Percentiles rank a stretch among this genome's conserved stretches.
Evolutionary conservation across 139 green algal genomes (phyloP).

Genomic region (Chara braunii): DNA sequence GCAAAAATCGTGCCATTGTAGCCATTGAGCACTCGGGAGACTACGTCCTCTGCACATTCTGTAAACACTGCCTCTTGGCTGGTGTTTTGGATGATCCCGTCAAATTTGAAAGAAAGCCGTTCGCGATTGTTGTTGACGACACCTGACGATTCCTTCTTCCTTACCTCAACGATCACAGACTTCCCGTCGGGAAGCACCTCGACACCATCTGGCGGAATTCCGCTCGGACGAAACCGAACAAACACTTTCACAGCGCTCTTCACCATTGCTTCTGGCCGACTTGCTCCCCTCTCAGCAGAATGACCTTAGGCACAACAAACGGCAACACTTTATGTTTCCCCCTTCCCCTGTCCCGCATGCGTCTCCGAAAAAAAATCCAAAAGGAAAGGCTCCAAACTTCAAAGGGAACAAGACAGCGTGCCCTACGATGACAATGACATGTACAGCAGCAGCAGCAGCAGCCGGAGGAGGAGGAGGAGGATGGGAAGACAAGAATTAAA

Average conservation of each 20-base stretch:
- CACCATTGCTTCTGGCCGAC: too few relatives aligned
- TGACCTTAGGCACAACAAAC: too few relatives aligned
- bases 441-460: too few relatives aligned
- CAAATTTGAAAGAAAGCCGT: slow-evolving; percentile 60
- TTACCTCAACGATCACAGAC: neutral
- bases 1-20: slow-evolving; percentile 72
- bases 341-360: too few relatives aligned
- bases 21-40: slow-evolving; percentile 56
- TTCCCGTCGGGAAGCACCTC: neutral
- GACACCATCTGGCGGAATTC: neutral
- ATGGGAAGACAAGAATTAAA: too few relatives aligned
- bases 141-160: slow-evolving; percentile 46
- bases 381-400: too few relatives aligned
- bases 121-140: slow-evolving; percentile 60
- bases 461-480: too few relatives aligned
- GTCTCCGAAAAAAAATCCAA: too few relatives aligned
- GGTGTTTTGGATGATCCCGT: slow-evolving; percentile 51
- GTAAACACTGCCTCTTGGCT: slow-evolving; percentile 60
- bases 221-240: neutral
- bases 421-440: too few relatives aligned
- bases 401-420: too few relatives aligned
- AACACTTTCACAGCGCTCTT: slow-evolving; percentile 2
- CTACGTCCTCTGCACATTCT: slow-evolving; percentile 49
- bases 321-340: too few relatives aligned
- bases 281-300: too few relatives aligned